Conservation (phyloP, 192 early-diverging fungal genomes). For the Gamsiella multidivaricata region DNA sequence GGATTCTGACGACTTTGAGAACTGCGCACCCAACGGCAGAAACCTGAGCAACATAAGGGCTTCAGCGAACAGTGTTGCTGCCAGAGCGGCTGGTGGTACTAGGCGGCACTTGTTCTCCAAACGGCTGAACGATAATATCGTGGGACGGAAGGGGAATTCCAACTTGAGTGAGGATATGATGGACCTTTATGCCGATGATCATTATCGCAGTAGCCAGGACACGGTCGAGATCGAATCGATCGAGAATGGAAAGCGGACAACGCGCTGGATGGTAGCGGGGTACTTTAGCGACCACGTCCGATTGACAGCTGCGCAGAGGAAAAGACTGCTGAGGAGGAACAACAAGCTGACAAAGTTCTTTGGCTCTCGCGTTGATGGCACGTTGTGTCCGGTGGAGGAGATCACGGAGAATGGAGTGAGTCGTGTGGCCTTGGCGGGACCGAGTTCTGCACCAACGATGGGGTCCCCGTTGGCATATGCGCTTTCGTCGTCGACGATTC, state of each 20-base stretch:
- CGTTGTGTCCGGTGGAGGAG: slow-evolving; percentile 35
- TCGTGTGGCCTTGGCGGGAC: not conserved
- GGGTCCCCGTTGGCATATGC: slow-evolving; percentile 38
- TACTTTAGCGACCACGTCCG: slow-evolving; percentile 50
- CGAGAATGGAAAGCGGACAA: slow-evolving; percentile 28
- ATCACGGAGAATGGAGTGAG: not conserved
- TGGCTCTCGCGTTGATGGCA: slow-evolving; percentile 45
- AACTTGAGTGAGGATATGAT: slow-evolving; percentile 3
- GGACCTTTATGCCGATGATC: slow-evolving; percentile 7
- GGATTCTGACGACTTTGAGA: slow-evolving; percentile 5
- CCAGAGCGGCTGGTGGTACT: not conserved
- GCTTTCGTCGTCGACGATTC: slow-evolving; percentile 40
- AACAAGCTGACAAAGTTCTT: slow-evolving; percentile 54
- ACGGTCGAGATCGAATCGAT: slow-evolving; percentile 12
- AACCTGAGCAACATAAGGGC: too few species aligned
- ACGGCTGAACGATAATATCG: slow-evolving; percentile 12
- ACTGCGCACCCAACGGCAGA: not conserved
- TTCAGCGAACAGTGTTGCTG: too few species aligned
- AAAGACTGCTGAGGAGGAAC: slow-evolving; percentile 39
- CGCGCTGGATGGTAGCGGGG: slow-evolving; percentile 53
- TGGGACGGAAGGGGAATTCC: not conserved
- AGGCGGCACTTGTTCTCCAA: slow-evolving; percentile 12
- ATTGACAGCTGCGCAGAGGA: slow-evolving; percentile 41
- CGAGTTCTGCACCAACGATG: slow-evolving; percentile 1
- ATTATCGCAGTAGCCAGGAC: not conserved